Evolutionary conservation across 345 rosid genomes (phyloP), one percentile per base, ranked within the genome.

Genomic region (Carallia pectinifolia): DNA sequence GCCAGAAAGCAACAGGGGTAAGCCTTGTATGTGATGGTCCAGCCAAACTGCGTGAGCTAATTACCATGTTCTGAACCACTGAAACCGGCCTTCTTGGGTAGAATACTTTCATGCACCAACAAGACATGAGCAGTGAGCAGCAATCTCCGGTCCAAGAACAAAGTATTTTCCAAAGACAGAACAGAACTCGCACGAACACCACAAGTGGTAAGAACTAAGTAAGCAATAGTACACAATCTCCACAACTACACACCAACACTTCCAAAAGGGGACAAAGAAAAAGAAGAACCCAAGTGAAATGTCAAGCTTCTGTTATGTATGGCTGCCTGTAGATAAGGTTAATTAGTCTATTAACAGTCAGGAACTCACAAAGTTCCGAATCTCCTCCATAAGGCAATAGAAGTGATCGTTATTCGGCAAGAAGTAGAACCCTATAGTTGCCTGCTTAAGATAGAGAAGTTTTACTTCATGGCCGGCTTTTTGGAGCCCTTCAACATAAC

Each of bases 381-480:
- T 86, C 84, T 93, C 97, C 58, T 87, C 91, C 94, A 93, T 88
- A 39, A 93, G 90, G 80, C 77, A 63, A 69, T 88, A 86, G 84
- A 88, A 93, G 73, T 91, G 90, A 53, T 86, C 87, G 34, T 93
- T 93, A 68, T 93, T 93, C 1, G 97, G 98, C 75, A 94, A 78
- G 84, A 95, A 92, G 83, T 88, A 95, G 81, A 95, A 95, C 36
- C 99, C 99, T 27, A 95, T 89, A 0, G 99, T 92, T 19, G 99
- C 99, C 65, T 95, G 80, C 71, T 89, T 60, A 30, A 95, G 77
- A 71, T 74, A 88, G 53, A 95, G 90, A 59, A 90, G 90, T 56
- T 90, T 90, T 37, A 90, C 99, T 3, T 79, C 77, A 1, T 83
- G 89, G 31, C 90, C 85, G 1, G 79, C 72, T 70, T 62, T 74